Conservation (phyloP, 768 basidiomycete genomes). For the Panaeolus papilionaceus region DNA sequence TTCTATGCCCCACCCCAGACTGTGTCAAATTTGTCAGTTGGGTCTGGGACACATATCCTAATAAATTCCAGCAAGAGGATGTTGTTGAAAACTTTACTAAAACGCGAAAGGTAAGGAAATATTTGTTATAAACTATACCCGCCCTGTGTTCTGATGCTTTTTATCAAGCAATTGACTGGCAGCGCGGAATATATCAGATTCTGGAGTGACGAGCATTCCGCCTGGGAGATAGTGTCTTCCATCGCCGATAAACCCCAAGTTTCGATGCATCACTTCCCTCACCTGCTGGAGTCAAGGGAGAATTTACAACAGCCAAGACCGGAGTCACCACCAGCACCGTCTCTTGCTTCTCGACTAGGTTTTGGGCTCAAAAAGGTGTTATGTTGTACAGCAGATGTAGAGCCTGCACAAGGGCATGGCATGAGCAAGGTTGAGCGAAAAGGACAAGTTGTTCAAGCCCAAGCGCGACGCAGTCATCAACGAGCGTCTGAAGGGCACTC, state of each 20-base stretch:
- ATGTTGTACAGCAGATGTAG: not conserved
- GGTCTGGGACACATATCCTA: not conserved
- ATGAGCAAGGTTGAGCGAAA: too few relatives aligned
- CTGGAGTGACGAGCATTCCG: not conserved
- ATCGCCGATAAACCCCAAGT: not conserved
- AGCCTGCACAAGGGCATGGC: not conserved
- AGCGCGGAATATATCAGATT: not conserved
- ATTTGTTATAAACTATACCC: not conserved
- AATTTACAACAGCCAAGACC: too few relatives aligned
- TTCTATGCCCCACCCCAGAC: not conserved
- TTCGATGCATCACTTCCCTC: not conserved
- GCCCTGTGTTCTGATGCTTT: too few relatives aligned
- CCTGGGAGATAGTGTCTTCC: not conserved
- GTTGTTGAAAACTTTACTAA: not conserved
- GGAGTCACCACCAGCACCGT: not conserved
- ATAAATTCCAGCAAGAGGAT: not conserved
- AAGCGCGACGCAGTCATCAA: too few relatives aligned
- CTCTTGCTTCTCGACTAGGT: not conserved
- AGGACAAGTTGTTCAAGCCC: too few relatives aligned
- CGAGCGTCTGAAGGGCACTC: too few relatives aligned
- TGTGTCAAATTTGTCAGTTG: not conserved
- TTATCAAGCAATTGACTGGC: not conserved
- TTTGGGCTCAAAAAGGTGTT: not conserved
- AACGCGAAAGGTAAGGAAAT: not conserved
- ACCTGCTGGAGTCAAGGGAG: too few relatives aligned